These are phyloP conservation scores for Pseudogymnoascus sp. DNA, from an alignment of 2,329 filamentous ascomycete genomes.

Conservation along the genomic window DNA sequence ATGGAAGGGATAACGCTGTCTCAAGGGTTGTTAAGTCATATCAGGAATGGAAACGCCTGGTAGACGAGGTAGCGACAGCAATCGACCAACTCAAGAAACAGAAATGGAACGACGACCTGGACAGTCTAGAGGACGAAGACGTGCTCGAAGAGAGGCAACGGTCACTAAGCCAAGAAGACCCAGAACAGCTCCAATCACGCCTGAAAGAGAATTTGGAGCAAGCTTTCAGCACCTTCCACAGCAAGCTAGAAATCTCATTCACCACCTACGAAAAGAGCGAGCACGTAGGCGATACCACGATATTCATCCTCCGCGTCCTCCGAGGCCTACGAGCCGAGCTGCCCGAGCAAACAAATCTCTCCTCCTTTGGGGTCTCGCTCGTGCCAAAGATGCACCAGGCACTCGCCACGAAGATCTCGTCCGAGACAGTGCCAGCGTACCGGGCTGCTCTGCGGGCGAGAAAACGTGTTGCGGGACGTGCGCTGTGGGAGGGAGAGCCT, in stretches of 20 bases:
- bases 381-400: constrained; percentile 57
- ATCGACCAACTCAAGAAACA: constrained; percentile 59
- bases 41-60: constrained; percentile 62
- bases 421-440: constrained; percentile 42
- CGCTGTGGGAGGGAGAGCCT: constrained; percentile 74
- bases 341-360: constrained; percentile 43
- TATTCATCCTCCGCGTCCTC: constrained; percentile 65
- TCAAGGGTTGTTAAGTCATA: constrained; percentile 56
- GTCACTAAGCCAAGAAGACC: constrained; percentile 65
- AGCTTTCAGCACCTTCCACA: constrained; percentile 51
- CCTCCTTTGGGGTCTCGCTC: constrained; percentile 50
- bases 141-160: constrained; percentile 58
- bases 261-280: constrained; percentile 36
- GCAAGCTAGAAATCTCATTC: constrained; percentile 40
- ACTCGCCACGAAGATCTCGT: constrained; percentile 47
- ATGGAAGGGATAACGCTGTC: constrained; percentile 64
- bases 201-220: constrained; percentile 48
- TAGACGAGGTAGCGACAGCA: constrained; percentile 57
- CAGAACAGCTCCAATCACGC: constrained; percentile 51
- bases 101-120: constrained; percentile 66
- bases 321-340: constrained; percentile 64
- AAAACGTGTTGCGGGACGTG: constrained; percentile 49
- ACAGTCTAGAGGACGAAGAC: constrained; percentile 65
- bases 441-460: constrained; percentile 33
- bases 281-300: constrained; percentile 45